phyloP scores from a whole-genome alignment of 352 stramenopile species.

The Phytophthora pinifolia region DNA sequence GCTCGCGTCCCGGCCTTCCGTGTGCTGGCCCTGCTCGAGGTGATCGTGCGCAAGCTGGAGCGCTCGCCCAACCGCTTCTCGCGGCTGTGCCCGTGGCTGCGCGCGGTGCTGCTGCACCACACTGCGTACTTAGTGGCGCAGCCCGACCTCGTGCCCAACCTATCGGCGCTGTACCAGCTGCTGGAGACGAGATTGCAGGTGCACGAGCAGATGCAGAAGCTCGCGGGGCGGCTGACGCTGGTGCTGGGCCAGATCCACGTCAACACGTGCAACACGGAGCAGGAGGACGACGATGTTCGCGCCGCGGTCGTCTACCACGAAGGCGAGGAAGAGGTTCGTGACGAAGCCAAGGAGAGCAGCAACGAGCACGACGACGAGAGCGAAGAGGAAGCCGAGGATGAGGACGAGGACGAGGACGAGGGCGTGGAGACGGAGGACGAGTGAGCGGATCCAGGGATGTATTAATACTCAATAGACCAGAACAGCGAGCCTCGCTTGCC shows the following conservation, averaged over 20 bases:
- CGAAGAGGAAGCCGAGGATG: constrained; percentile 33
- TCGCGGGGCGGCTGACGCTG: constrained; percentile 76
- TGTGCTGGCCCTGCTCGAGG: constrained; percentile 73
- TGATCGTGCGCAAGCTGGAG: constrained; percentile 85
- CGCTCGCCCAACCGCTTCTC: constrained; percentile 76
- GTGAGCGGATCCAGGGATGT: constrained; percentile 35
- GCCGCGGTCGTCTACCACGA: constrained; percentile 73
- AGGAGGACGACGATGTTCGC: constrained; percentile 46
- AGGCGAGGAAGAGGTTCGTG: constrained; percentile 43
- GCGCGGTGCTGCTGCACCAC: constrained; percentile 79
- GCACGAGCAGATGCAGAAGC: constrained; percentile 82
- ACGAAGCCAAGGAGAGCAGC: constrained; percentile 42
- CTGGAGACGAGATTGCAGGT: constrained; percentile 81
- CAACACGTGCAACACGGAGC: constrained; percentile 38
- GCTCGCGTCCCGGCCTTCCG: constrained; percentile 72
- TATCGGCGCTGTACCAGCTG: constrained; percentile 84
- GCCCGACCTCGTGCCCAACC: constrained; percentile 77
- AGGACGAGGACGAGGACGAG: constrained; percentile 41
- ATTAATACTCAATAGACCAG: constrained; percentile 63
- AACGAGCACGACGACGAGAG: constrained; percentile 53
- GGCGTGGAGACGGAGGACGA: constrained; percentile 38
- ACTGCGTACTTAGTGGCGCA: constrained; percentile 85
- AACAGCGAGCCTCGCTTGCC: constrained; percentile 32
- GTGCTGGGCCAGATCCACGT: constrained; percentile 87
- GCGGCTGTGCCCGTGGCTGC: constrained; percentile 82